Evolutionary conservation across 2,329 filamentous ascomycete genomes (phyloP), one percentile per base, ranked within the genome.

Genomic region (Fonsecaea pedrosoi): DNA sequence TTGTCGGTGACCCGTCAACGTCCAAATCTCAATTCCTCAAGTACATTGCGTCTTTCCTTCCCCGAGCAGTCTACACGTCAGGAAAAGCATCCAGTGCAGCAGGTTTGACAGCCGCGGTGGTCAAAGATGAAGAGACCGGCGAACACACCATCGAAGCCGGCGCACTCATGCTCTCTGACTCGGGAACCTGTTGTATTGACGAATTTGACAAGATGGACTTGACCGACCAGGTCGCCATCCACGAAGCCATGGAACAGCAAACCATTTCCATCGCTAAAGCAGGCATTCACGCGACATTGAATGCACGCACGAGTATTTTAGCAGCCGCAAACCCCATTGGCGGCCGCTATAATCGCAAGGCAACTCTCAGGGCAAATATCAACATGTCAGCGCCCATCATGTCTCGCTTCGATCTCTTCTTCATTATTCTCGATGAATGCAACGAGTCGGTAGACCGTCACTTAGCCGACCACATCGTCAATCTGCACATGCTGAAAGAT

Each of bases 171-270:
- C 84, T 99, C 68, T 95, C 95, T 25, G 87, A 98, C 75, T 97
- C 97, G 72, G 95, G 95, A 62, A 96, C 98, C 74, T 99, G 95
- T 79, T 94, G 93, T 67, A 99, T 99, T 77, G 95, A 99, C 77
- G 95, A 99, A 78, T 99, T 99, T 74, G 95, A 99, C 87, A 99
- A 99, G 83, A 99, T 99, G 95, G 95, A 99, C 75, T 91, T 99
- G 69, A 89, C 83, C 60, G 95, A 99, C 78, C 95, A 99, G 81
- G 95, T 99, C 63, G 95, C 95, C 71, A 99, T 99, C 75, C 95
- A 99, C 86, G 95, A 99, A 87, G 95, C 95, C 67, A 99, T 99
- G 95, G 95, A 99, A 86, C 95, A 99, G 83, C 95, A 99, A 81
- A 99, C 95, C 4, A 99, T 99, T 72, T 97, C 93, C 8, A 99